These are phyloP conservation scores for Tremella mesenterica DNA, from an alignment of 768 basidiomycete genomes.

Conservation along the genomic window DNA sequence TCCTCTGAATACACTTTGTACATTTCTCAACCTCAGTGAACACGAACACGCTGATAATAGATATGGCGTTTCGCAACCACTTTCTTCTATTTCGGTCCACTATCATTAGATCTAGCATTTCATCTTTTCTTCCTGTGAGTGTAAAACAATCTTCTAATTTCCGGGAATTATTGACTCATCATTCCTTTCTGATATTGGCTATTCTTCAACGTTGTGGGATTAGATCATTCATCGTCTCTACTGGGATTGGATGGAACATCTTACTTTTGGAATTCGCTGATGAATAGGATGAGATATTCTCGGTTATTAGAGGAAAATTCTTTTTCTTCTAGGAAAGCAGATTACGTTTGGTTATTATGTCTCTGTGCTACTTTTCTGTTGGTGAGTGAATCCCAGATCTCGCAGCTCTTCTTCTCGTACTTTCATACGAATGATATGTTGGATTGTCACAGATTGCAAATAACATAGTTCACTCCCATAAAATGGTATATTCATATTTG, in stretches of 20 bases:
- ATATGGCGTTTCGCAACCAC: constrained; percentile 81
- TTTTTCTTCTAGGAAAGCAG: constrained; percentile 79
- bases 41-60: constrained; percentile 46
- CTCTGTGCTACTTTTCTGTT: constrained; percentile 78
- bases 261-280: too few relatives aligned
- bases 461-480: too few relatives aligned
- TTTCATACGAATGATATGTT: too few relatives aligned
- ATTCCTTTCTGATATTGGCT: neutral
- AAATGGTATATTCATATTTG: too few relatives aligned
- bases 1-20: neutral
- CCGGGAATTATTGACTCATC: neutral
- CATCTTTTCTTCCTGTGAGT: constrained; percentile 98
- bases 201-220: too few relatives aligned
- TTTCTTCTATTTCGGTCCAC: constrained; percentile 91
- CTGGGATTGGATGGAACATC: too few relatives aligned
- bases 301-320: constrained; percentile 95
- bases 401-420: constrained; percentile 14
- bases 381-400: constrained; percentile 51
- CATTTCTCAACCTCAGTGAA: too few relatives aligned
- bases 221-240: too few relatives aligned
- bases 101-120: constrained; percentile 89
- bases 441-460: too few relatives aligned
- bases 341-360: constrained; percentile 90
- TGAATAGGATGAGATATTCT: constrained; percentile 85
- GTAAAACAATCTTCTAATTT: neutral